Percentiles rank a stretch among this genome's conserved stretches.
These are phyloP conservation scores for Rhododendron williamsianum DNA, from an alignment of 148 eudicot species.

Conservation along the genomic window DNA sequence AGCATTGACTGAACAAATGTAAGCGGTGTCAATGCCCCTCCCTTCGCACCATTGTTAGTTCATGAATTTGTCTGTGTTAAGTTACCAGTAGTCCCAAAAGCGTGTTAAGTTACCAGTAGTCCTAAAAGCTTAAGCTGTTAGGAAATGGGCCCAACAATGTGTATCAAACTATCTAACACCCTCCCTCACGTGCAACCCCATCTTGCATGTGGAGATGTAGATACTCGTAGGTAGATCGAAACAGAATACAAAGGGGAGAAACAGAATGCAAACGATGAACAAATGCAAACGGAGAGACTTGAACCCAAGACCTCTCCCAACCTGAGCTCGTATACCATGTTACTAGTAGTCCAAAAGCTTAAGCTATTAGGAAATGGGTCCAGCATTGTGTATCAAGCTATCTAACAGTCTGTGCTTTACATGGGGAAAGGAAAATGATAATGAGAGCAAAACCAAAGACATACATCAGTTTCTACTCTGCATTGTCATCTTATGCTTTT, in stretches of 20 bases:
- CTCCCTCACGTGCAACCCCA: too few species aligned
- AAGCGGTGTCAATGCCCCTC: conserved; percentile 20
- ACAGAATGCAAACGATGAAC: background rate
- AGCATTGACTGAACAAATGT: conserved; percentile 85
- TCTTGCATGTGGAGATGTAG: too few species aligned
- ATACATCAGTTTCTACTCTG: background rate
- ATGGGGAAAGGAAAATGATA: background rate
- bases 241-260: background rate
- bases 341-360: too few species aligned
- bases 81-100: too few species aligned
- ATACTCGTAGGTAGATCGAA: too few species aligned
- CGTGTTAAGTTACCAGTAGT: background rate
- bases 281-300: background rate
- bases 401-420: background rate
- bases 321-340: too few species aligned
- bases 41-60: background rate
- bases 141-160: background rate
- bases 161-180: too few species aligned
- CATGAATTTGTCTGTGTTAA: background rate
- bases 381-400: background rate
- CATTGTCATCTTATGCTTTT: background rate
- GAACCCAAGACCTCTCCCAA: too few species aligned
- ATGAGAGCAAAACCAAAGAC: background rate
- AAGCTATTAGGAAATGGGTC: background rate
- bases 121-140: background rate